These are phyloP conservation scores for Botrytis byssoidea DNA, from an alignment of 2,329 filamentous ascomycete species.

Conservation along the genomic window DNA sequence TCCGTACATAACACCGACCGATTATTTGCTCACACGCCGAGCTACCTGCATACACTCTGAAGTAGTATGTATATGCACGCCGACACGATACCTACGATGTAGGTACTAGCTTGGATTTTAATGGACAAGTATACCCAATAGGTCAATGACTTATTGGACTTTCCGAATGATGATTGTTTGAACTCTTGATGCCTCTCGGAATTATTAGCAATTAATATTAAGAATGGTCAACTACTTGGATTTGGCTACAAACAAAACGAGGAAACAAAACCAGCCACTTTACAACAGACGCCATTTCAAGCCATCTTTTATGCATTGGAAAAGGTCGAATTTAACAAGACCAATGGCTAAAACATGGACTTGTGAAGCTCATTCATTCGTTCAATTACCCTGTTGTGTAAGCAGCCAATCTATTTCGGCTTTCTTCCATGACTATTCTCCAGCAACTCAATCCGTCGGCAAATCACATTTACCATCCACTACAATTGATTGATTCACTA, in stretches of 20 bases:
- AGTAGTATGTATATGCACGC: conserved; percentile 12
- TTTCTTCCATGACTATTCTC: conserved; percentile 9
- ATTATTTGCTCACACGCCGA: conserved; percentile 15
- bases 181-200: not conserved
- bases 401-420: not conserved
- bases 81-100: conserved; percentile 9
- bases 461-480: not conserved
- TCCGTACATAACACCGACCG: conserved; percentile 6
- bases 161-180: not conserved
- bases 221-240: not conserved
- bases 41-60: not conserved
- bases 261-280: conserved; percentile 3
- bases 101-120: not conserved
- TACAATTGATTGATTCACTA: not conserved
- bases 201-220: not conserved
- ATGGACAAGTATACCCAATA: not conserved
- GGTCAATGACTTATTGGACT: conserved; percentile 4
- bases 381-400: conserved; percentile 1
- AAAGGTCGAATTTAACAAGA: not conserved
- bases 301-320: conserved; percentile 13
- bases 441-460: conserved; percentile 6
- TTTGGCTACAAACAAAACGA: not conserved
- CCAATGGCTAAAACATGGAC: conserved; percentile 4
- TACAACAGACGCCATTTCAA: conserved; percentile 9
- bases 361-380: not conserved